A percentile compares a stretch with the other conserved stretches of the same genome.
These are phyloP conservation scores for Teratosphaeria pseudoeucalypti DNA, from an alignment of 2,329 filamentous ascomycete species.

Conservation along the genomic window DNA sequence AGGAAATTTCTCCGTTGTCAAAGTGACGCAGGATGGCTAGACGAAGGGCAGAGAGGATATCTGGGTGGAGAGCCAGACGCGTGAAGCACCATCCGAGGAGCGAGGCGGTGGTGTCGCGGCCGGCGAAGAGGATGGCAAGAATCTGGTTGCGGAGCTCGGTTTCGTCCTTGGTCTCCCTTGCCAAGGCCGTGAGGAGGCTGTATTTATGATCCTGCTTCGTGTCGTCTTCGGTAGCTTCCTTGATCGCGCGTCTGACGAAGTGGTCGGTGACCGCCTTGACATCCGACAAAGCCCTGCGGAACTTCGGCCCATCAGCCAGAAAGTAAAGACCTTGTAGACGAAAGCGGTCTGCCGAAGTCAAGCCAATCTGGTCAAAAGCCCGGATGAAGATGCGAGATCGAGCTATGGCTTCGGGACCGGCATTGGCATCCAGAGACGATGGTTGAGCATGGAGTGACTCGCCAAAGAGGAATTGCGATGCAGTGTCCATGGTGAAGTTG, in stretches of 20 bases:
- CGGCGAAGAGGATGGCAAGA: slow-evolving; percentile 58
- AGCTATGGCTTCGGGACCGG: background rate
- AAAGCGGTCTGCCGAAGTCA: slow-evolving; percentile 26
- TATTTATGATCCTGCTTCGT: slow-evolving; percentile 16
- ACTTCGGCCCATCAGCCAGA: slow-evolving; percentile 30
- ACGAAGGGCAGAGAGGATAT: slow-evolving; percentile 39
- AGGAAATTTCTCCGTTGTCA: slow-evolving; percentile 36
- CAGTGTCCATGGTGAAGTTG: slow-evolving; percentile 40
- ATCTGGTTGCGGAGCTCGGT: slow-evolving; percentile 34
- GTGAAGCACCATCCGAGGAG: slow-evolving; percentile 46
- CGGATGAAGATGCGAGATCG: slow-evolving; percentile 26
- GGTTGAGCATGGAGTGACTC: slow-evolving; percentile 26
- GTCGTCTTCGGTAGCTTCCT: background rate
- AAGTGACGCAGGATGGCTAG: slow-evolving; percentile 39
- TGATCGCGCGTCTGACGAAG: slow-evolving; percentile 36
- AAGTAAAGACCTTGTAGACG: slow-evolving; percentile 29
- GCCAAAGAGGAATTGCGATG: slow-evolving; percentile 39
- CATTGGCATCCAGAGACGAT: slow-evolving; percentile 2
- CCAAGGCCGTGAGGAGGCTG: slow-evolving; percentile 16
- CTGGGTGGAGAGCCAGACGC: slow-evolving; percentile 41
- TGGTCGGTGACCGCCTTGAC: slow-evolving; percentile 32
- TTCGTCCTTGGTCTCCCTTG: slow-evolving; percentile 34
- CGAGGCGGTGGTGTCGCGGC: slow-evolving; percentile 47
- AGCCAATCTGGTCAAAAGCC: slow-evolving; percentile 34
- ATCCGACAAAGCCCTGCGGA: slow-evolving; percentile 27